Evolutionary conservation across 73 alveolate genomes (phyloP).

Genomic region (Vitrella brassicaformis): DNA sequence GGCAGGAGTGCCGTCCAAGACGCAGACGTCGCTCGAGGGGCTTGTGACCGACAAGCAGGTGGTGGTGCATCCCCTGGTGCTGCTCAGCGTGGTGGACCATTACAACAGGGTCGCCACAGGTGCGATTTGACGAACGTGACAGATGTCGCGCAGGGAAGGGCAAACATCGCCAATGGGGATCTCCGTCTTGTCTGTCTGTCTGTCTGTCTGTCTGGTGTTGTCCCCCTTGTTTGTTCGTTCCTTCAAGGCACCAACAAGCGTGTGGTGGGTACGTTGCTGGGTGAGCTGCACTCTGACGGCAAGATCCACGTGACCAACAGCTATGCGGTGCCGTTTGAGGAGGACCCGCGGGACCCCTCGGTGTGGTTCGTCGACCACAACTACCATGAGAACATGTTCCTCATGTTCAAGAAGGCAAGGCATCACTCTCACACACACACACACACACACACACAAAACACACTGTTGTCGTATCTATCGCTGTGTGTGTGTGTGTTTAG

Average conservation of each 20-base stretch:
- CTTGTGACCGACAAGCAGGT: neutral
- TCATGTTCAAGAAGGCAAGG: constrained; percentile 88
- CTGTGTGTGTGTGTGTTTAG: constrained; percentile 7
- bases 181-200: too few relatives aligned
- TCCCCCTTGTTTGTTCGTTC: neutral
- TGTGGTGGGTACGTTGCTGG: constrained; percentile 92
- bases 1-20: too few relatives aligned
- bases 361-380: constrained; percentile 98
- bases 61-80: constrained; percentile 84
- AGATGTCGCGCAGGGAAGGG: too few relatives aligned
- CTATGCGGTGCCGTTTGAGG: constrained; percentile 98
- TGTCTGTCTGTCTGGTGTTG: neutral
- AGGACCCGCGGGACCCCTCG: constrained; percentile 89
- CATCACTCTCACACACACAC: too few relatives aligned
- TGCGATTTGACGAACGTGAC: too few relatives aligned
- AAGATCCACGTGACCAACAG: constrained; percentile 91
- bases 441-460: too few relatives aligned
- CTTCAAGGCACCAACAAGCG: constrained; percentile 78
- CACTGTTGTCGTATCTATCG: too few relatives aligned
- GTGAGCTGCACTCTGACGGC: constrained; percentile 80
- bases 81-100: constrained; percentile 94
- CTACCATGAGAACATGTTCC: constrained; percentile 90
- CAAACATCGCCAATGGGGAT: too few relatives aligned
- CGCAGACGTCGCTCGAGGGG: neutral
- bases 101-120: constrained; percentile 88